Base-by-base conservation (phyloP, 2,329 filamentous ascomycete species). In the Fusarium nygamai region DNA sequence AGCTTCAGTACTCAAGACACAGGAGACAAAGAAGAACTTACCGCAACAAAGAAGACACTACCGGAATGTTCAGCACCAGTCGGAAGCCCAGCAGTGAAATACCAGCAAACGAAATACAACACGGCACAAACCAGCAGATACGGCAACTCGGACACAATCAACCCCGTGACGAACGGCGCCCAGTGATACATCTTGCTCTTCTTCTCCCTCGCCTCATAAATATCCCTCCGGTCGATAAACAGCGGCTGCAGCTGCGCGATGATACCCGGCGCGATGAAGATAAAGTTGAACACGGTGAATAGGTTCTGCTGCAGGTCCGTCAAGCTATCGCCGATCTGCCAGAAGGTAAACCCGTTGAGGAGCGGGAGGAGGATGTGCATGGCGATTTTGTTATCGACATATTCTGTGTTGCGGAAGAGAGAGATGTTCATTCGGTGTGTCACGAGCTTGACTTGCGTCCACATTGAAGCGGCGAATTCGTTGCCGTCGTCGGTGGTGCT, bases 401-500 rank as follows among this genome's bases (percentile, higher is more conserved):
- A 93, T 60, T 92, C 89, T 2, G 86, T 88, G 79, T 93, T 93
- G 58, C 92, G 87, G 83, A 85, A 94, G 13, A 94, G 84, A 0
- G 91, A 85, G 0, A 88, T 78, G 75, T 90, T 90, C 82, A 86
- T 88, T 33, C 93, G 92, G 10, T 88, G 81, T 16, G 89, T 88
- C 44, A 93, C 92, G 62, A 92, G 85, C 73, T 86, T 88, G 46
- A 91, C 82, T 79, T 96, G 93, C 31, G 87, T 82, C 73, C 79
- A 83, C 74, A 95, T 89, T 0, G 92, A 87, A 12, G 90, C 91
- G 0, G 93, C 93, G 71, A 94, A 96, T 81, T 94, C 92, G 61
- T 90, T 87, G 71, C 89, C 92, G 62, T 87, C 84, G 47, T 85
- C 83, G 71, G 79, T 72, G 72, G 78, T 83, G 58, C 80, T 83